Evolutionary conservation across 768 basidiomycete genomes (phyloP), one percentile per base, ranked within the genome.

Genomic region (Pisolithus marmoratus): DNA sequence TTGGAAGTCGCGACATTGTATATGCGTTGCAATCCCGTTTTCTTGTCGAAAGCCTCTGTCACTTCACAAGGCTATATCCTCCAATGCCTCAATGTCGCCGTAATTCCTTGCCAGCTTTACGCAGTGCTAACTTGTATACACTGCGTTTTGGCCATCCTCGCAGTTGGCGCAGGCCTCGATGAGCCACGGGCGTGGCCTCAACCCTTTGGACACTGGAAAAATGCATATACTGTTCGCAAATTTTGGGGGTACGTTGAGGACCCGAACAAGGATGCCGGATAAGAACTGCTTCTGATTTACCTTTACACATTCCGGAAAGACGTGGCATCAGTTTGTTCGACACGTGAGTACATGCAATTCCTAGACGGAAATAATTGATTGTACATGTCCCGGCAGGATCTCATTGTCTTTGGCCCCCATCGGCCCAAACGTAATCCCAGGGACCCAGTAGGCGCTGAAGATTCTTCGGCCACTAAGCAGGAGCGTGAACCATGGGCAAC

Each of bases 1-100:
- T 50, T 54, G 22, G 53, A 54, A 26, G 27, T 29, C 11, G 42
- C 34, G 6, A 15, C 20, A 5, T 9, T 50, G n/a, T 54, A 54
- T 31, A 19, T 43, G 26, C 38, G 49, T 15, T 50, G 27, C 20
- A 50, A 46, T 34, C 53, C 53, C 24, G 37, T 23, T 2, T 54
- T 26, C 24, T 17, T n/a, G 19, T 45, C 53, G 14, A 29, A 27
- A 14, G 43, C 36, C 6, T 37, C 49, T 5, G 29, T 54, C n/a
- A n/a, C 20, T 19, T 24, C 26, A 8, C 53, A 46, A 22, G 23
- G 24, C 14, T 50, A 44, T 31, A 5, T 46, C n/a, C 14, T 15
- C 11, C 34, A 23, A 29, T 50, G 17, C 24, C 8, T 38, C 11
- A 44, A 50, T 27, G 24, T 23, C 8, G 11, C 8, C 17, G 49